Base-by-base conservation (phyloP, 1,284 basidiomycete species). In the Puccinia coronata region DNA sequence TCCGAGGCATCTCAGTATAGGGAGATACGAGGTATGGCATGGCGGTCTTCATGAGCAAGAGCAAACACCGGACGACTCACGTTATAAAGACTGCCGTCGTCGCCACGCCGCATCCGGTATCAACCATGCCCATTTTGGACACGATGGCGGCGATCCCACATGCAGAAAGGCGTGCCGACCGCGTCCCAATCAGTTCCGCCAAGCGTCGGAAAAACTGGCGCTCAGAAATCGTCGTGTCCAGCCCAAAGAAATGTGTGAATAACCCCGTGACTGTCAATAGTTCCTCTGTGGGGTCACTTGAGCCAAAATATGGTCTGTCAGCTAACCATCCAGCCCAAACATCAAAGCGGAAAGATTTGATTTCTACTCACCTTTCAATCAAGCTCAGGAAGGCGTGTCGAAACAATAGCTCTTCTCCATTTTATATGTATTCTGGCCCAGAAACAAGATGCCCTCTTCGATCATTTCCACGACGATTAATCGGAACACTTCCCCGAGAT, bases 321-420 rank as follows among this genome's bases (percentile, higher is more conserved):
- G 39, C 73, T 67, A 51, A 43, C 11, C 49, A 49, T 34, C n/a
- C 6, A 71, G 8, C 16, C n/a, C n/a, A 47, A 47, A 20, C 12
- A 16, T 43, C 43, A 63, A 12, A 20, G 39, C 57, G 36, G 69
- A 70, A 67, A 67, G 9, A 53, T 14, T 34, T 34, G 47, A 14
- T 12, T 61, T 2, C 8, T 23, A 83, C 87, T 75, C 83, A 92
- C 91, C 91, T 92, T 88, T 98, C 96, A 91, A 99, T 98, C 80
- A 98, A 89, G 69, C 93, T 95, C 82, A 99, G 88, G 89, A 98
- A 98, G 0, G 96, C 96, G 96, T 99, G 87, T 99, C 96, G 85
- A 99, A 92, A 61, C 90, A 84, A 86, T 96, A 95, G 9, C 94
- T 90, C 84, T 91, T 93, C 87, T 98, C 95, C 75, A 98, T 90